A percentile compares a stretch with the other conserved stretches of the same genome.
Conservation (phyloP, 345 rosid species). For the Eutrema heterophyllum region DNA sequence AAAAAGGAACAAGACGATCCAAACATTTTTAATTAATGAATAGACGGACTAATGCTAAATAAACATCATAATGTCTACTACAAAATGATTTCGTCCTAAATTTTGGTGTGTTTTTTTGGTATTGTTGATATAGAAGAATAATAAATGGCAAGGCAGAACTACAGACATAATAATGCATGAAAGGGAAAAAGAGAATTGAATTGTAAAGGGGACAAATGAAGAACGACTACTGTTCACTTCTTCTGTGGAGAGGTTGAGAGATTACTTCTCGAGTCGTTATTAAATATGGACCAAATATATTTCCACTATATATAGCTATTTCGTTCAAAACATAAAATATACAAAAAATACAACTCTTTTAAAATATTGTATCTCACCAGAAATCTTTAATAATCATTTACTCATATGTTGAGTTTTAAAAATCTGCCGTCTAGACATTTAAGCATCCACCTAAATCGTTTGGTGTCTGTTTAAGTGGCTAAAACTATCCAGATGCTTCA, state of each 20-base stretch:
- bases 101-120: background rate
- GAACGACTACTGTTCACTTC: background rate
- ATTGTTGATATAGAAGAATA: background rate
- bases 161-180: background rate
- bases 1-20: background rate
- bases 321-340: background rate
- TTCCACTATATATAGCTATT: background rate
- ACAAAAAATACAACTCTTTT: background rate
- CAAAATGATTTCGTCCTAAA: background rate
- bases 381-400: background rate
- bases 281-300: background rate
- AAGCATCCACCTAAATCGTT: background rate
- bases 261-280: background rate
- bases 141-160: background rate
- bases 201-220: background rate
- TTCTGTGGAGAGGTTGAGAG: constrained; percentile 3
- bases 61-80: background rate
- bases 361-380: background rate
- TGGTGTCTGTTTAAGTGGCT: background rate
- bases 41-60: background rate
- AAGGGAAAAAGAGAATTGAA: background rate
- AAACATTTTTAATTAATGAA: background rate
- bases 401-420: background rate
- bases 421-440: background rate
- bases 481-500: background rate